Base-by-base conservation (phyloP, 2,329 filamentous ascomycete species). In the Nemania sp. region DNA sequence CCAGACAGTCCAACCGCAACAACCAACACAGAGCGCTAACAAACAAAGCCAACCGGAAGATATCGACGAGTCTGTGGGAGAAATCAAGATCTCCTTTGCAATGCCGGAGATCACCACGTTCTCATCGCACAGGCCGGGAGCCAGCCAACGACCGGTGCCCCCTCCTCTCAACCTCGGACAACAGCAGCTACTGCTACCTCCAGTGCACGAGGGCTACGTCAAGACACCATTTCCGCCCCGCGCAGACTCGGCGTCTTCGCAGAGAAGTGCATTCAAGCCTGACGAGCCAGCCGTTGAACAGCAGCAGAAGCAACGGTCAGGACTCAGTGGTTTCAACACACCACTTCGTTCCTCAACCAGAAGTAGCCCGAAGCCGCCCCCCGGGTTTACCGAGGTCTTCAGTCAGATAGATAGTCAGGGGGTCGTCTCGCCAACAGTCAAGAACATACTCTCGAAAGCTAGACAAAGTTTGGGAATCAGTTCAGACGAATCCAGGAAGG, bases 161-260 rank as follows among this genome's bases (percentile, higher is more conserved):
- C 71, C 73, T 61, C 72, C 75, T 18, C 74, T 76, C 24, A 71
- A 71, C 57, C 68, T 76, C 3, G 64, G 62, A 45, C 67, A 73
- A 58, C 70, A 67, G 26, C 53, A 72, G 24, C 45, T 71, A 35
- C 32, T 11, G 32, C 32, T 35, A 35, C n/a, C n/a, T n/a, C n/a
- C 32, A 35, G 38, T 41, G 10, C 69, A 62, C 26, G 67, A 72
- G 2, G 53, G 61, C 0, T 73, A 74, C 24, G 68, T 74, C 32
- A 75, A 73, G 65, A 74, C 75, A 55, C 73, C 74, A 20, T 75
- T 73, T 53, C 72, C 73, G 35, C 49, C 62, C 15, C 51, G 51
- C 20, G 18, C 54, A 3, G 52, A 62, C 35, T 66, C 64, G 8
- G 53, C 47, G 5, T 22, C 52, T 10, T 64, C 71, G 29, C 66